phyloP scores from a whole-genome alignment of 331 rosid genomes.

The Quercus phellos region DNA sequence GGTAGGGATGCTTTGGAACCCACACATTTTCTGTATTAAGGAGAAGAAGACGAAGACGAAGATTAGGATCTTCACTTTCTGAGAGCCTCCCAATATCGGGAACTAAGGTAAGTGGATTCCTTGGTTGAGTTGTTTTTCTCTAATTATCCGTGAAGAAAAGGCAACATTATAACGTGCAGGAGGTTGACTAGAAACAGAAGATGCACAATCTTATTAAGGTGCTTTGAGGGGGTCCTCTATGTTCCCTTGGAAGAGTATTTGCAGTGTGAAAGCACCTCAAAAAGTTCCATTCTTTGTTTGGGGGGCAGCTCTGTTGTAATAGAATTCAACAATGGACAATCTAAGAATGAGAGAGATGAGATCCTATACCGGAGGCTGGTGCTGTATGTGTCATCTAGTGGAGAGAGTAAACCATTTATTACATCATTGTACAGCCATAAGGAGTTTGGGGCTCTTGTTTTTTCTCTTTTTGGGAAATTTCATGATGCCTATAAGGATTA shows the following conservation, averaged over 20 bases:
- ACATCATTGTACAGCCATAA: too few relatives aligned
- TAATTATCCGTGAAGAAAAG: neutral
- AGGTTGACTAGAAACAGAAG: neutral
- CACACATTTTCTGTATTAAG: neutral
- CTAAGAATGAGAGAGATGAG: neutral
- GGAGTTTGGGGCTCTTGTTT: too few relatives aligned
- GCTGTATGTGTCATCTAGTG: too few relatives aligned
- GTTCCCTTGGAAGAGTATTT: too few relatives aligned
- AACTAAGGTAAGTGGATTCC: neutral
- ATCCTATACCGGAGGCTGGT: too few relatives aligned
- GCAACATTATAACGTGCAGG: neutral
- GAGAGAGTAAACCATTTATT: too few relatives aligned
- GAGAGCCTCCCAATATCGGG: neutral
- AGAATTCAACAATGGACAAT: neutral
- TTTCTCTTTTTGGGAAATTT: too few relatives aligned
- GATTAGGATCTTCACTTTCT: neutral
- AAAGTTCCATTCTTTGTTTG: neutral
- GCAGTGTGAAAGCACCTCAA: too few relatives aligned
- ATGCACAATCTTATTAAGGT: neutral
- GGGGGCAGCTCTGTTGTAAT: neutral
- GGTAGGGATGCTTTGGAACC: neutral
- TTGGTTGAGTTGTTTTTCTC: neutral
- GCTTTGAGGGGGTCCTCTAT: neutral
- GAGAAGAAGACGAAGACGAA: neutral
- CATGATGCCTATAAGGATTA: too few relatives aligned